Conservation (phyloP, 129 eudicot species). For the Centaurea solstitialis region DNA sequence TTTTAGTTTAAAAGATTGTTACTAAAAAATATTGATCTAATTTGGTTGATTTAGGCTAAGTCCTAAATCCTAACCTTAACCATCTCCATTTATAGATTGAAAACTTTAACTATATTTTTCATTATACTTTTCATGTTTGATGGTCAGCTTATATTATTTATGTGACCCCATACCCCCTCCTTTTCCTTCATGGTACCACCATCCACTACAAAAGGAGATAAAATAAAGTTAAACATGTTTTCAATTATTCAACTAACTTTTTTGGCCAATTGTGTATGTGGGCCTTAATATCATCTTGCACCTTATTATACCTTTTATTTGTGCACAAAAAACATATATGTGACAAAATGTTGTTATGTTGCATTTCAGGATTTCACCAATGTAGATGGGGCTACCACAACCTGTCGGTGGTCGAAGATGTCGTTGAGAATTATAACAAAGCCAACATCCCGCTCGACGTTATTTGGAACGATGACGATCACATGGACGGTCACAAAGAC, state of each 20-base stretch:
- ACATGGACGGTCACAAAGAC: slow-evolving; percentile 94
- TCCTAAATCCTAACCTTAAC: too few species aligned
- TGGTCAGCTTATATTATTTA: not conserved
- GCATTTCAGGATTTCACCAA: slow-evolving; percentile 85
- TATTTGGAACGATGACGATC: slow-evolving; percentile 95
- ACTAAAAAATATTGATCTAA: too few species aligned
- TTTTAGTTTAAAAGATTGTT: too few species aligned
- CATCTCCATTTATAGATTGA: not conserved
- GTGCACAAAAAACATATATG: not conserved
- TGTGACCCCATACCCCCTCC: not conserved
- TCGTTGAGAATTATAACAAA: slow-evolving; percentile 73
- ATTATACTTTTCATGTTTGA: not conserved
- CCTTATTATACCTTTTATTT: not conserved
- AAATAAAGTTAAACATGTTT: not conserved
- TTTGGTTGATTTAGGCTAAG: too few species aligned
- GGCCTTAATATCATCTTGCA: not conserved
- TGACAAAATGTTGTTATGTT: not conserved
- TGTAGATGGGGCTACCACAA: slow-evolving; percentile 98
- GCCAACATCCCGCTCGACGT: slow-evolving; percentile 92
- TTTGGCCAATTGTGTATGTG: not conserved
- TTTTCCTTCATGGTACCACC: not conserved
- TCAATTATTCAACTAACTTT: not conserved
- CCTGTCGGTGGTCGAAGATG: slow-evolving; percentile 81
- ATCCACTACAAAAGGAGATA: not conserved
- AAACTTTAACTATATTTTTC: too few species aligned